Conservation (phyloP, 2,329 filamentous ascomycete species). For the Nothophoma quercina region DNA sequence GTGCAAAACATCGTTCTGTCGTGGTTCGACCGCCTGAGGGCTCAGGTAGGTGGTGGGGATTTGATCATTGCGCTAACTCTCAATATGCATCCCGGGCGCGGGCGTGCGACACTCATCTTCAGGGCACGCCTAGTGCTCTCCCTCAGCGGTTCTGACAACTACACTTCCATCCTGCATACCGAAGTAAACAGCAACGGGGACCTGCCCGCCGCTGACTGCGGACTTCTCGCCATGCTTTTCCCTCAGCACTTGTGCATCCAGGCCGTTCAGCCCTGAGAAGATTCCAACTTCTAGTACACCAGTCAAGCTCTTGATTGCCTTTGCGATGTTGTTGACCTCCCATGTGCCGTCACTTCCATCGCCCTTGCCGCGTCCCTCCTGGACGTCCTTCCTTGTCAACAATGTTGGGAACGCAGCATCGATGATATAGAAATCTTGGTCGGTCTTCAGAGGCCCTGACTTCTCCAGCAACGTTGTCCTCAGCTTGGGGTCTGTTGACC, state of each 20-base stretch:
- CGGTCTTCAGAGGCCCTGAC: conserved; percentile 82
- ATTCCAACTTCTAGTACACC: conserved; percentile 93
- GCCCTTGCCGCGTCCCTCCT: conserved; percentile 51
- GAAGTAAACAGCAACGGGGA: conserved; percentile 93
- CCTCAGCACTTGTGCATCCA: conserved; percentile 65
- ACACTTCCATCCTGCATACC: conserved; percentile 74
- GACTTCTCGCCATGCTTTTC: conserved; percentile 29
- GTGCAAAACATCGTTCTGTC: too few species aligned
- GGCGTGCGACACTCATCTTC: not conserved
- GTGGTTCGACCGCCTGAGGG: too few species aligned
- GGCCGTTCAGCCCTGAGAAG: conserved; percentile 83
- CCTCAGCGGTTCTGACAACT: conserved; percentile 43
- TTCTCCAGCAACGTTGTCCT: conserved; percentile 78
- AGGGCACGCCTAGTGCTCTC: conserved; percentile 26
- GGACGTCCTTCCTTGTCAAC: conserved; percentile 67
- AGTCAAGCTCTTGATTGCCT: conserved; percentile 78
- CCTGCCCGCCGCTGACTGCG: conserved; percentile 71
- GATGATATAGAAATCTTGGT: conserved; percentile 88
- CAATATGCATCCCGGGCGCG: too few species aligned
- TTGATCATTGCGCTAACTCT: too few species aligned
- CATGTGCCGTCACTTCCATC: conserved; percentile 72
- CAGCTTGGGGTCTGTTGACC: conserved; percentile 73
- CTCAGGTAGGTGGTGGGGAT: not conserved
- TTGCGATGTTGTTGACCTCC: conserved; percentile 79
- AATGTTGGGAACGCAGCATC: conserved; percentile 86